These are phyloP conservation scores for Pseudogymnoascus sp. DNA, from an alignment of 2,329 filamentous ascomycete species.

Conservation along the genomic window DNA sequence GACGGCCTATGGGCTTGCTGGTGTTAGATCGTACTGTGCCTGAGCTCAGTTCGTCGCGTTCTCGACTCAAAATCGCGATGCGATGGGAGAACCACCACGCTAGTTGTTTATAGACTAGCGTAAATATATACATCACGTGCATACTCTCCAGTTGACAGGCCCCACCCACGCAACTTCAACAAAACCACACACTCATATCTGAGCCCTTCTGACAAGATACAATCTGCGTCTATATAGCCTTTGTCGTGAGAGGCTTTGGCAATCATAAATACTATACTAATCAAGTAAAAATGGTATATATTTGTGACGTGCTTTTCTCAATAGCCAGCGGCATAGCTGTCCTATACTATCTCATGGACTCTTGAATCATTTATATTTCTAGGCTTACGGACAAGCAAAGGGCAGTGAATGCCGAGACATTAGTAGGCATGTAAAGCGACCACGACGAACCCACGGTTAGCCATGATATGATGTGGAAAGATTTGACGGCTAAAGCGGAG, in stretches of 20 bases:
- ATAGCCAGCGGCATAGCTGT: neutral
- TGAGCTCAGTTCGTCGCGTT: slow-evolving; percentile 6
- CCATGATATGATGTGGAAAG: neutral
- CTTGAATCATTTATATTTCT: neutral
- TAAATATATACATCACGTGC: neutral
- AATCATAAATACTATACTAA: neutral
- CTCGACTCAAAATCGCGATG: slow-evolving; percentile 9
- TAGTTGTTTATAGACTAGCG: slow-evolving; percentile 3
- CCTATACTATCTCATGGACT: neutral
- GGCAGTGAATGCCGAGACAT: neutral
- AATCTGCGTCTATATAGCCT: neutral
- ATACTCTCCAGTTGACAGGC: neutral
- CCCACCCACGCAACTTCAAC: neutral
- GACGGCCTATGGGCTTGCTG: neutral
- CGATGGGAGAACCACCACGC: neutral
- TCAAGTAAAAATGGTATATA: neutral
- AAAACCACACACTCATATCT: neutral
- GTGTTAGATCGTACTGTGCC: neutral
- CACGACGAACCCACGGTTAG: neutral
- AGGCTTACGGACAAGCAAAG: neutral
- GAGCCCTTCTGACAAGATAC: neutral
- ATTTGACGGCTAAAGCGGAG: neutral
- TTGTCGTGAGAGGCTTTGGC: neutral
- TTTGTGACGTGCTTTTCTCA: neutral
- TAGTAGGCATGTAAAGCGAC: neutral